These are phyloP conservation scores for Hymenochaete sp. DNA, from an alignment of 1,284 basidiomycete genomes.

Conservation along the genomic window DNA sequence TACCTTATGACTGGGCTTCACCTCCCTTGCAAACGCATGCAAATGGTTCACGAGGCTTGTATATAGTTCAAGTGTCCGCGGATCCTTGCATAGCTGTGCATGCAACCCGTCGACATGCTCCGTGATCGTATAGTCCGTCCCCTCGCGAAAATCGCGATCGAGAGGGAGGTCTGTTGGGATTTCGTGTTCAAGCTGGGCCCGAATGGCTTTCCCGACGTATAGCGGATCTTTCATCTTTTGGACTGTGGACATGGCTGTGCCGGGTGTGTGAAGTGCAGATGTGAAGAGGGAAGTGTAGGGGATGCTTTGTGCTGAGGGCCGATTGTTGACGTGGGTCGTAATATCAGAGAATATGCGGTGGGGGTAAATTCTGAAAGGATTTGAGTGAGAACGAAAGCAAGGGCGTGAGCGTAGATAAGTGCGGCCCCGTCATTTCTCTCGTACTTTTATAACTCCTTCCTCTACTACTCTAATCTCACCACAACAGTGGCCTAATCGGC, in stretches of 20 bases:
- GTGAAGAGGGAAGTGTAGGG: too few relatives aligned
- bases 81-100: conserved; percentile 27
- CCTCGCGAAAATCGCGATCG: conserved; percentile 28
- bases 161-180: conserved; percentile 31
- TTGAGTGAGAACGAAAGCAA: too few relatives aligned
- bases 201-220: conserved; percentile 30
- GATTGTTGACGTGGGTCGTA: too few relatives aligned
- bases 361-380: too few relatives aligned
- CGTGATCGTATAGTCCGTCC: conserved; percentile 15
- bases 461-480: too few relatives aligned
- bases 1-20: conserved; percentile 30
- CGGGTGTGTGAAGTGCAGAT: too few relatives aligned
- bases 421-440: too few relatives aligned
- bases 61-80: conserved; percentile 31
- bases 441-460: too few relatives aligned
- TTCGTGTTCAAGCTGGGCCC: conserved; percentile 30
- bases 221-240: conserved; percentile 31
- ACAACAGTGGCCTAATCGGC: too few relatives aligned
- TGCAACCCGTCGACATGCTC: conserved; percentile 27
- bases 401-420: too few relatives aligned
- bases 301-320: too few relatives aligned
- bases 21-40: conserved; percentile 34
- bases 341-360: too few relatives aligned
- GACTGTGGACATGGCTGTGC: conserved; percentile 12
- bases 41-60: conserved; percentile 31